Base-by-base conservation (phyloP, 495 filamentous ascomycete species). In the Penicillium desertorum region DNA sequence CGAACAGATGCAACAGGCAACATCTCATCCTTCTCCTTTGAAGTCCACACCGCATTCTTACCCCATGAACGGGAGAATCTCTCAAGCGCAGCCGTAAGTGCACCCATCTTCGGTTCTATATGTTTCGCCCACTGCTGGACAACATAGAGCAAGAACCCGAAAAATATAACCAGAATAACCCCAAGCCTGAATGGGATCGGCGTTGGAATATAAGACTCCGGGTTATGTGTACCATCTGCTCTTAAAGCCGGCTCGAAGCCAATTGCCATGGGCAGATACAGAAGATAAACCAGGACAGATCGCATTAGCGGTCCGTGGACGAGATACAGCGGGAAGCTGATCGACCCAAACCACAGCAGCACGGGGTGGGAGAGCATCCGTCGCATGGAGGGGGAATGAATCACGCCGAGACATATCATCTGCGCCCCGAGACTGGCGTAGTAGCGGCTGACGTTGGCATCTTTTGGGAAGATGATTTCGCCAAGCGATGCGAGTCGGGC, bases 251-350 rank as follows among this genome's bases (percentile, higher is more conserved):
- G 50, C 34, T 49, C 30, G 12, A 54, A 59, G 6, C 48, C 50
- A 20, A 54, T 14, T 6, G 57, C 25, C 57, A 59, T 54, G 6
- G 57, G 57, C 10, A 54, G 20, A 36, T 59, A 59, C n/a, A 59
- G 20, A n/a, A 59, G 50, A 17, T 59, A 59, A 8, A 59, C 57
- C 8, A 67, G 30, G 4, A 64, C 56, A 0, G 64, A 61, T 20
- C 64, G 58, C 27, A 67, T 67, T 1, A 64, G 34, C 4, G 62
- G 58, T 14, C 58, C 56, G 45, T 64, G 64, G 14, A 67, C 9
- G 1, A 67, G 49, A 39, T 67, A 67, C 4, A 67, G 43, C 1
- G 64, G 62, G 44, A 67, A 67, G 16, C 56, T 61, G 16, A 67
- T 60, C 0, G 52, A 55, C 7, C 64, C 64, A 5, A 67, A 17